These are phyloP conservation scores for Cenchrus fungigraminus DNA, from an alignment of 176 grass and related monocot genomes.

Conservation along the genomic window DNA sequence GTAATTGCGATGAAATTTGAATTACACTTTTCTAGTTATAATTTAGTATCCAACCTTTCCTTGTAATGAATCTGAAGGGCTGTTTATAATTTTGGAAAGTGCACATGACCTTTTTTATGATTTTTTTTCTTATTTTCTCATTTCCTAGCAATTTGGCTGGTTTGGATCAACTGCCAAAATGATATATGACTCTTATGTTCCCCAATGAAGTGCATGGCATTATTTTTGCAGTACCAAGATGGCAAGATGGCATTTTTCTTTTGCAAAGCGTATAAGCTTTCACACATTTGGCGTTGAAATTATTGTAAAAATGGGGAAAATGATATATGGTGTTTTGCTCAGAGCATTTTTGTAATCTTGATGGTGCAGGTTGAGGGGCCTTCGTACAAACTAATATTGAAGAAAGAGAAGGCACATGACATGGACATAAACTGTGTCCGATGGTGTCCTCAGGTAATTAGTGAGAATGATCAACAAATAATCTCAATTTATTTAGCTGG, in stretches of 20 bases:
- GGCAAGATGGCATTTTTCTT: not conserved
- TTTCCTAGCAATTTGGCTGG: not conserved
- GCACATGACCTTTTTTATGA: not conserved
- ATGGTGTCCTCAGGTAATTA: constrained; percentile 92
- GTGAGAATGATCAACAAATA: constrained; percentile 10
- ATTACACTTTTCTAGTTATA: constrained; percentile 17
- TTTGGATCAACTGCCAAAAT: not conserved
- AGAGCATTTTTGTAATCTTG: constrained; percentile 15
- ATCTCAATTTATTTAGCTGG: not conserved
- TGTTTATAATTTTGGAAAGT: constrained; percentile 7
- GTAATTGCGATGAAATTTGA: constrained; percentile 4
- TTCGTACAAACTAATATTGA: constrained; percentile 71
- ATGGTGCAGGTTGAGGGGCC: constrained; percentile 70
- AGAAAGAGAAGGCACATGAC: constrained; percentile 93
- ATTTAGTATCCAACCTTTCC: not conserved
- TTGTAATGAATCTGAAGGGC: not conserved
- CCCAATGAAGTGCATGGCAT: not conserved
- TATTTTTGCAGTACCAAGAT: not conserved
- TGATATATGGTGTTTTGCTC: not conserved
- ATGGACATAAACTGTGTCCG: constrained; percentile 95
- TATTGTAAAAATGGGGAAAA: not conserved
- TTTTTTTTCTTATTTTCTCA: not conserved
- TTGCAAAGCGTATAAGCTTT: not conserved
- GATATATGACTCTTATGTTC: not conserved
- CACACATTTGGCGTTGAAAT: not conserved